Conservation (phyloP, 192 early-diverging fungal genomes). For the Allomyces arbusculus region DNA sequence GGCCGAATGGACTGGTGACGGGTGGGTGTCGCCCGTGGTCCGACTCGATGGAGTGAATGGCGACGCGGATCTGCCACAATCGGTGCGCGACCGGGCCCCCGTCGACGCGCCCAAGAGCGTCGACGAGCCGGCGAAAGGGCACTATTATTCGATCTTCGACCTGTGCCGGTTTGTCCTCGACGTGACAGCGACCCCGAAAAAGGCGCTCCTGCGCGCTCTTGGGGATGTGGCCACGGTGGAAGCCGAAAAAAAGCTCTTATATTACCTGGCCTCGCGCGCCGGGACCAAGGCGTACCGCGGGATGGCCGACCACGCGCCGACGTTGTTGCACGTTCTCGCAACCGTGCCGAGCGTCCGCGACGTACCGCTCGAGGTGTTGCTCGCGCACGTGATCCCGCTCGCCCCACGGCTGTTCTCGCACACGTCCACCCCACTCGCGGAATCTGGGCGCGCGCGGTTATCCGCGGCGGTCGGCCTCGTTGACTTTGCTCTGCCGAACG, state of each 20-base stretch:
- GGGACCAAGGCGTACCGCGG: constrained; percentile 40
- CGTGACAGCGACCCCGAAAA: constrained; percentile 47
- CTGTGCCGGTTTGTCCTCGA: constrained; percentile 60
- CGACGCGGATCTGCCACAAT: no score
- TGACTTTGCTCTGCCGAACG: no score
- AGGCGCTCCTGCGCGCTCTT: constrained; percentile 59
- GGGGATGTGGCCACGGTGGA: constrained; percentile 53
- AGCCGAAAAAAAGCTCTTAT: constrained; percentile 48
- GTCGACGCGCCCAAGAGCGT: no score
- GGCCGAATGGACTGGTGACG: not conserved
- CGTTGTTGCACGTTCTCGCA: constrained; percentile 54
- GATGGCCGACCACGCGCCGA: constrained; percentile 45
- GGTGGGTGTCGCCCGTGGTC: not conserved
- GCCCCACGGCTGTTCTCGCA: constrained; percentile 80
- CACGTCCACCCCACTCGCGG: constrained; percentile 39
- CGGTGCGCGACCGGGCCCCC: no score
- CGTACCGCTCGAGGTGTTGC: constrained; percentile 33
- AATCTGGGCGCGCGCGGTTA: constrained; percentile 18
- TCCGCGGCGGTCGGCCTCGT: constrained; percentile 23
- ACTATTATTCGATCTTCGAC: constrained; percentile 21
- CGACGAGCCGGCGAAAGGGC: no score
- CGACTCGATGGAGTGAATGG: not conserved
- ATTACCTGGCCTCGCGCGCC: constrained; percentile 63
- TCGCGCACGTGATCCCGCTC: constrained; percentile 59
- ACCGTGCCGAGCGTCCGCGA: constrained; percentile 60